Evolutionary conservation across 345 rosid genomes (phyloP), one percentile per base, ranked within the genome.

Genomic region (Fremontodendron californicum): DNA sequence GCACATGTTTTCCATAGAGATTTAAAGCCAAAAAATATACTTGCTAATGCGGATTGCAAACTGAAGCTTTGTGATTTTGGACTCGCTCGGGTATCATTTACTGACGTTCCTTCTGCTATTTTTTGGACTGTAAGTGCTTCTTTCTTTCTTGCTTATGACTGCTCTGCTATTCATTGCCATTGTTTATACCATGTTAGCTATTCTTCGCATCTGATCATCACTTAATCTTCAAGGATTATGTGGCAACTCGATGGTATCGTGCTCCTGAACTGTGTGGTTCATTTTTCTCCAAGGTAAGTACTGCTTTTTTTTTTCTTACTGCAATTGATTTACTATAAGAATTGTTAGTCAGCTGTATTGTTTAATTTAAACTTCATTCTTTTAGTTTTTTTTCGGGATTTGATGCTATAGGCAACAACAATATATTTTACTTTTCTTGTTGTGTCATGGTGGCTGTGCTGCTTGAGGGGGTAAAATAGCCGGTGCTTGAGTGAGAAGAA

Each of bases 231-330:
- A 82, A 96, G 99, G 99, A 96, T 88, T 96, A 96, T 76, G 99
- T 96, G 78, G 99, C 99, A 57, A 96, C 99, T 75, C 87, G 98
- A 84, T 96, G 99, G 99, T 96, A 96, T 75, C 97, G 98, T 82
- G 99, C 99, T 80, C 98, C 99, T 48, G 99, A 96, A 84, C 96
- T 96, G 63, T 96, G 99, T 75, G 97, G 99, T 80, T 93, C 92
- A 43, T 96, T 96, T 81, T 96, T 82, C 81, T 93, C 98, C 79
- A 96, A 91, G 84, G 99, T 92, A 86, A 79, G 81, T 74, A 16
- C 35, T 80, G 65, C 18, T 9, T 5, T 78, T 45, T 42, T 63
- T 29, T 19, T 73, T 57, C 33, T 0, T 35, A 35, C 75, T 35
- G 35, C 55, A 29, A 46, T 45, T 83, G 31, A 9, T 27, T 52